Base-by-base conservation (phyloP, 2,329 filamentous ascomycete species). In the Aspergillus flavus region DNA sequence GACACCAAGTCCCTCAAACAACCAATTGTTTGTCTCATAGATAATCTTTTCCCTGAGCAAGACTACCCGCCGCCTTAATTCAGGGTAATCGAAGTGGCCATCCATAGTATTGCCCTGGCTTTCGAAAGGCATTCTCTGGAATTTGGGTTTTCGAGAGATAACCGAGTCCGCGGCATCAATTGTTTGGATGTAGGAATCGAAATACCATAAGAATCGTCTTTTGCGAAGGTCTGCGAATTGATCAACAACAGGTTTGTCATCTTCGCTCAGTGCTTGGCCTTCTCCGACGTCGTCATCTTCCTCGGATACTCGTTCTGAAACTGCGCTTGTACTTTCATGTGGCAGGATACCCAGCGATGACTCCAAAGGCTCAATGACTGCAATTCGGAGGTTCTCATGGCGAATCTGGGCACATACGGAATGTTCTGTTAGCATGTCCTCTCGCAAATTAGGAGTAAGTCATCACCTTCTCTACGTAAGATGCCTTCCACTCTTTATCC, bases 171-270 rank as follows among this genome's bases (percentile, higher is more conserved):
- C 61, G 12, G 66, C 84, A 43, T 88, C 83, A 58, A 96, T 89
- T 1, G 90, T 85, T 4, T 85, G 81, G 26, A 95, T 81, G 73
- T 98, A 98, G 3, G 91, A 91, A 68, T 96, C 91, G 76, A 92
- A 96, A 79, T 98, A 98, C 95, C 95, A 98, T 16, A 98, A 82
- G 74, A 98, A 97, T 1, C 94, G 88, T 43, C 91, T 89, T 79
- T 98, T 98, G 83, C 91, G 92, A 6, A 97, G 83, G 72, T 98
- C 94, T 68, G 89, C 90, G 80, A 98, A 98, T 0, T 93, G 92
- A 68, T 96, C 91, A 76, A 93, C 84, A 1, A 19, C 3, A 32
- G 86, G 73, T 9, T 73, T 78, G 0, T 78, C 75, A 46, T 90
- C 87, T 16, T 87, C 78, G 11, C 66, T 75, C n/a, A 53, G 53